A percentile compares a stretch with the other conserved stretches of the same genome.
These are phyloP conservation scores for Chaetomium strumarium DNA, from an alignment of 2,329 filamentous ascomycete genomes.

Conservation along the genomic window DNA sequence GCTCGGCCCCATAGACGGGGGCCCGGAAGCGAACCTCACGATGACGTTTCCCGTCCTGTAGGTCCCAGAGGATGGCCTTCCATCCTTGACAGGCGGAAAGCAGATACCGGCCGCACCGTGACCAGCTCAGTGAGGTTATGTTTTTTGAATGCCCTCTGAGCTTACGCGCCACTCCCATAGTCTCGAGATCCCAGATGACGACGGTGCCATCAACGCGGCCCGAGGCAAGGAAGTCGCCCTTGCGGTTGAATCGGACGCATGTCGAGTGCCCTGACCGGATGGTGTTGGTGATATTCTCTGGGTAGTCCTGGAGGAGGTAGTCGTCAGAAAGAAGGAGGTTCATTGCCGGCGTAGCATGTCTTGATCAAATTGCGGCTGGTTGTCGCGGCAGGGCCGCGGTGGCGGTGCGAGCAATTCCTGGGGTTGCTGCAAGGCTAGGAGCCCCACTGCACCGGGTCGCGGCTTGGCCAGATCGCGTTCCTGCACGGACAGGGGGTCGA, in stretches of 20 bases:
- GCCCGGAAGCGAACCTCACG: conserved; percentile 87
- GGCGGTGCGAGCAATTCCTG: background rate
- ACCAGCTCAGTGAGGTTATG: conserved; percentile 95
- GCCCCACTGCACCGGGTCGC: conserved; percentile 5
- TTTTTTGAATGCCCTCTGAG: conserved; percentile 87
- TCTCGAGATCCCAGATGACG: conserved; percentile 95
- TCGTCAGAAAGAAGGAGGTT: conserved; percentile 57
- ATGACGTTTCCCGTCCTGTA: conserved; percentile 62
- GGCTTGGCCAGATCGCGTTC: background rate
- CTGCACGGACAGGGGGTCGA: background rate
- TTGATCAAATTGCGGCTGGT: background rate
- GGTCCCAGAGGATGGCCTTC: conserved; percentile 94
- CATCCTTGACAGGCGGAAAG: conserved; percentile 92
- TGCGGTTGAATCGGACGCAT: conserved; percentile 80
- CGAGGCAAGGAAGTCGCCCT: conserved; percentile 89
- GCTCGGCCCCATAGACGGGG: conserved; percentile 90
- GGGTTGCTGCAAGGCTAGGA: conserved; percentile 17
- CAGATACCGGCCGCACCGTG: conserved; percentile 81
- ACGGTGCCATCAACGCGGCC: conserved; percentile 92
- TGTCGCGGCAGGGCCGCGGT: conserved; percentile 4
- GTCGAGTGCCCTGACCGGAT: conserved; percentile 67
- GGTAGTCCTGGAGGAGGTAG: conserved; percentile 71
- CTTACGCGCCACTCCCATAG: conserved; percentile 92
- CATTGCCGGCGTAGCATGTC: conserved; percentile 35
- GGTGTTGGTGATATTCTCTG: conserved; percentile 81